Conservation (phyloP, 2,329 filamentous ascomycete genomes). For the Parastagonospora avenae region DNA sequence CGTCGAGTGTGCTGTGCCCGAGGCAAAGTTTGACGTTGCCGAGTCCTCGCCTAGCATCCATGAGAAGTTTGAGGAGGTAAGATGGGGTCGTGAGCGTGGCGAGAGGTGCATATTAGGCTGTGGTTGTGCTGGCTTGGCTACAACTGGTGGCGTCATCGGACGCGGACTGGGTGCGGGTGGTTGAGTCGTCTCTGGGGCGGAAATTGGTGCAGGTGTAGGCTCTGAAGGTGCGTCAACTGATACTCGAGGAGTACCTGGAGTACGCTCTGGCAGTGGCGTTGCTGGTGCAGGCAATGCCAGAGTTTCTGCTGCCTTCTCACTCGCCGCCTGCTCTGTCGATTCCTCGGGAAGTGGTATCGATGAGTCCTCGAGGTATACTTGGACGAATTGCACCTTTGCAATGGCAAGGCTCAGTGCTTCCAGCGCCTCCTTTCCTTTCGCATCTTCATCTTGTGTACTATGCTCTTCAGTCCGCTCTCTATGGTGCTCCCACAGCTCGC, state of each 20-base stretch:
- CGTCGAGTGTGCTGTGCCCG: conserved; percentile 39
- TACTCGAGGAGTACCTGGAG: conserved; percentile 27
- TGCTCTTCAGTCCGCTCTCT: conserved; percentile 53
- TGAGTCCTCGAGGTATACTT: conserved; percentile 56
- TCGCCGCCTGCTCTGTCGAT: conserved; percentile 30
- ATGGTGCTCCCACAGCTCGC: conserved; percentile 66
- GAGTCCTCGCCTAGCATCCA: conserved; percentile 69
- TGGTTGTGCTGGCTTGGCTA: conserved; percentile 11
- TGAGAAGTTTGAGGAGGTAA: conserved; percentile 76
- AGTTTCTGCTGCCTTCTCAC: conserved; percentile 24
- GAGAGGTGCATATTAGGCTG: conserved; percentile 34
- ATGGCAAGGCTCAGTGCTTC: conserved; percentile 55
- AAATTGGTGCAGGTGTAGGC: conserved; percentile 1
- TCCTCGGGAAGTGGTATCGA: conserved; percentile 52
- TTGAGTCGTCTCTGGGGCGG: conserved; percentile 2
- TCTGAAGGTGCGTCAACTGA: conserved; percentile 11
- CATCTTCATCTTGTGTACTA: conserved; percentile 31
- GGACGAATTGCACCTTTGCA: conserved; percentile 57
- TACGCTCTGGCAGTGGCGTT: conserved; percentile 22
- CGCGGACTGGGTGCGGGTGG: conserved; percentile 13
- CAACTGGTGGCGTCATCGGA: conserved; percentile 22
- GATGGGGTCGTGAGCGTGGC: conserved; percentile 62
- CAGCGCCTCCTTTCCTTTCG: conserved; percentile 39
- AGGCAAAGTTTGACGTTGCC: conserved; percentile 40
- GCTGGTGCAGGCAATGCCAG: conserved; percentile 23